These are phyloP conservation scores for Podospora fimiseda DNA, from an alignment of 495 filamentous ascomycete genomes.

Conservation along the genomic window DNA sequence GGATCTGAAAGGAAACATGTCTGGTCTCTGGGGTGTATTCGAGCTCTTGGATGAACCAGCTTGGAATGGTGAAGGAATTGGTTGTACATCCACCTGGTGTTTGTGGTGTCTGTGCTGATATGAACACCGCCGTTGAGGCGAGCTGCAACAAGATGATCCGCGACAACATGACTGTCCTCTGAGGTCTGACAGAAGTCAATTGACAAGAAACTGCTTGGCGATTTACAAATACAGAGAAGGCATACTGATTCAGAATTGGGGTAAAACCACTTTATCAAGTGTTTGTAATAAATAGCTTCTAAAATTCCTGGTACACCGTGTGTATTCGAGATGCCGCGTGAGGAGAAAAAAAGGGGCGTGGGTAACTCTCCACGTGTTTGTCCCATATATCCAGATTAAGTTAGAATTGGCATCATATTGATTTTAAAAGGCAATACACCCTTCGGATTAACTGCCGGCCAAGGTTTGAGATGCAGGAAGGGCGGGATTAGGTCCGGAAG, in stretches of 20 bases:
- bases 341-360: neutral
- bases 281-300: neutral
- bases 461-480: neutral
- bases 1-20: slow-evolving; percentile 16
- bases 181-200: neutral
- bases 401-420: slow-evolving; percentile 1
- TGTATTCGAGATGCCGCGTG: neutral
- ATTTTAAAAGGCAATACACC: neutral
- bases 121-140: slow-evolving; percentile 4
- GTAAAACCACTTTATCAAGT: neutral
- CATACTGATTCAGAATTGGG: neutral
- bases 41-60: slow-evolving; percentile 19
- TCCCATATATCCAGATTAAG: slow-evolving; percentile 5
- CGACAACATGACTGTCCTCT: neutral
- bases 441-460: neutral
- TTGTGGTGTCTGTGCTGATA: slow-evolving; percentile 5
- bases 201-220: neutral
- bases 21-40: slow-evolving; percentile 5
- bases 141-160: neutral
- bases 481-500: neutral
- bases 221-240: neutral
- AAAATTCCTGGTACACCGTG: neutral
- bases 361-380: neutral
- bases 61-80: slow-evolving; percentile 20
- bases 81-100: slow-evolving; percentile 14